Conservation (phyloP, 192 early-diverging fungal species). For the Mortierella claussenii region DNA sequence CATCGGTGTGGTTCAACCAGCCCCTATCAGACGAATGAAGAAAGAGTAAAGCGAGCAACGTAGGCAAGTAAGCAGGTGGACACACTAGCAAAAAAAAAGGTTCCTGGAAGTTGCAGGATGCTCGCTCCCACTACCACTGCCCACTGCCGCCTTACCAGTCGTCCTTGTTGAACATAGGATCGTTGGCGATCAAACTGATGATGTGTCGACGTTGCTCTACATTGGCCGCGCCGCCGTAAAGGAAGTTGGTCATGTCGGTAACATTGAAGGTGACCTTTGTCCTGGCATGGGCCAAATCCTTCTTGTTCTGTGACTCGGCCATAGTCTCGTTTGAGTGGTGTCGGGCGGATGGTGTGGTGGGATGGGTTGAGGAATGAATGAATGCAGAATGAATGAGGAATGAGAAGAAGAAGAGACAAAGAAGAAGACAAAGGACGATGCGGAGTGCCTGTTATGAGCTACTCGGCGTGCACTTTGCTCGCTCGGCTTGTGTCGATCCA, state of each 20-base stretch:
- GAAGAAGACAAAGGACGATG: not conserved
- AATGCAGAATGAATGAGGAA: not conserved
- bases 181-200: slow-evolving; percentile 39
- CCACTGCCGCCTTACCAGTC: slow-evolving; percentile 27
- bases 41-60: not conserved
- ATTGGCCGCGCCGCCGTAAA: slow-evolving; percentile 69
- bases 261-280: slow-evolving; percentile 75
- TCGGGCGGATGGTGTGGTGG: not conserved
- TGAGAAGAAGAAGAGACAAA: not conserved
- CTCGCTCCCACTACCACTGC: too few species aligned
- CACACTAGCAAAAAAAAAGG: too few species aligned
- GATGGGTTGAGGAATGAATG: not conserved
- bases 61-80: not conserved
- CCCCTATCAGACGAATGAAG: slow-evolving; percentile 10
- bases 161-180: slow-evolving; percentile 46
- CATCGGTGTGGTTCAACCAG: slow-evolving; percentile 50
- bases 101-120: too few species aligned
- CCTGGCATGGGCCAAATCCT: slow-evolving; percentile 73
- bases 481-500: too few species aligned
- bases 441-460: too few species aligned
- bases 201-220: slow-evolving; percentile 47
- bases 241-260: slow-evolving; percentile 76
- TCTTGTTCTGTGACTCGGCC: slow-evolving; percentile 31
- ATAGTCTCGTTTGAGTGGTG: not conserved
- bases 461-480: too few species aligned